Percentiles rank a stretch among this genome's conserved stretches.
Evolutionary conservation across 2,329 filamentous ascomycete species (phyloP).

Genomic region (Scopulariopsis brevicaulis): DNA sequence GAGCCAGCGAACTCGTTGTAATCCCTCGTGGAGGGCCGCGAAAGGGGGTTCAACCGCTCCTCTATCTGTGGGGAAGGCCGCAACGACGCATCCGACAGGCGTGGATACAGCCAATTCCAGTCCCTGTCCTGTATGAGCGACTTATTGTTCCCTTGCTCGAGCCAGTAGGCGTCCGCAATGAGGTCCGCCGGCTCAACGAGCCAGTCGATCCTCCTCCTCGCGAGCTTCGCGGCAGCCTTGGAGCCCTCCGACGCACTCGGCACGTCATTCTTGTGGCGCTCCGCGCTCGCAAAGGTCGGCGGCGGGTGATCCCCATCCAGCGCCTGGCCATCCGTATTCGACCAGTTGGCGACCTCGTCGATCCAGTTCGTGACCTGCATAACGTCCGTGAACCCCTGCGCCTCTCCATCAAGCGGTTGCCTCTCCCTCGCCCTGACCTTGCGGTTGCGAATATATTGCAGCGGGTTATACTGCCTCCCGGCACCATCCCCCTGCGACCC

Average conservation of each 20-base stretch:
- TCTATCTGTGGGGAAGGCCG: not conserved
- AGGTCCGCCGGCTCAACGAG: slow-evolving; percentile 72
- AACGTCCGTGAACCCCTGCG: slow-evolving; percentile 67
- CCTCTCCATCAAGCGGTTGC: slow-evolving; percentile 59
- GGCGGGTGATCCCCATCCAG: slow-evolving; percentile 15
- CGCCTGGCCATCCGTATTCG: not conserved
- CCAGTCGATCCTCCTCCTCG: slow-evolving; percentile 76
- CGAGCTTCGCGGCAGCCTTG: slow-evolving; percentile 43
- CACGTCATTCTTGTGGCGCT: slow-evolving; percentile 27
- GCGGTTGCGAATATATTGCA: slow-evolving; percentile 87
- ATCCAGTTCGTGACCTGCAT: slow-evolving; percentile 67
- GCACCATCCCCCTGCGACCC: slow-evolving; percentile 22
- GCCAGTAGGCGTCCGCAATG: slow-evolving; percentile 82
- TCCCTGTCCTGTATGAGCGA: slow-evolving; percentile 68
- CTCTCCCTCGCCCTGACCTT: slow-evolving; percentile 74
- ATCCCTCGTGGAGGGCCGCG: not conserved
- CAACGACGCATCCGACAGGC: slow-evolving; percentile 9
- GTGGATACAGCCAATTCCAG: slow-evolving; percentile 60
- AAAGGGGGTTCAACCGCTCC: not conserved
- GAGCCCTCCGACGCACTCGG: slow-evolving; percentile 28
- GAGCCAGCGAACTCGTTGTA: slow-evolving; percentile 11
- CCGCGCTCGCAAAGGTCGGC: slow-evolving; percentile 33
- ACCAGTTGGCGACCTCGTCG: slow-evolving; percentile 42
- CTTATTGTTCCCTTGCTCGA: slow-evolving; percentile 74
- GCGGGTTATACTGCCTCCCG: slow-evolving; percentile 74